These are phyloP conservation scores for Leccinum ochraceum DNA, from an alignment of 768 basidiomycete species.

Conservation along the genomic window DNA sequence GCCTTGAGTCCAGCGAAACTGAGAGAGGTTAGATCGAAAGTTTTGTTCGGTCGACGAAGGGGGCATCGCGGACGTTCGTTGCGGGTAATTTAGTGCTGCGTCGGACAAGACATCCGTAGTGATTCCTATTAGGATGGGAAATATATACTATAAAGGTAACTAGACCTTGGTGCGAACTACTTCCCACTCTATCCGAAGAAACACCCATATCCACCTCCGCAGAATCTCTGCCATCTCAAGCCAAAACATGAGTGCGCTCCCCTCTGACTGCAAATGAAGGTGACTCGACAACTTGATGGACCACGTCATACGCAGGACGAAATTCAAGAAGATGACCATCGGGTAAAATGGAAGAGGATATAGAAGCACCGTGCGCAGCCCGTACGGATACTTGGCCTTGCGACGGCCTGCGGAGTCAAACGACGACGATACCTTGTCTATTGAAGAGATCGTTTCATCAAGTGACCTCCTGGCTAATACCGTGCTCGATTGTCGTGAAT, in stretches of 20 bases:
- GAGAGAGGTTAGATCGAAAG: conserved; percentile 75
- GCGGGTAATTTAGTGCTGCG: background rate
- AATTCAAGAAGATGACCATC: conserved; percentile 75
- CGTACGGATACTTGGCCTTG: conserved; percentile 51
- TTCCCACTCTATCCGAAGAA: conserved; percentile 97
- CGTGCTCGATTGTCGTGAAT: conserved; percentile 44
- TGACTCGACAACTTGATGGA: conserved; percentile 88
- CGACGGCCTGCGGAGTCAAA: conserved; percentile 17
- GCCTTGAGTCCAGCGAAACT: conserved; percentile 85
- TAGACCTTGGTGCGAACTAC: conserved; percentile 49
- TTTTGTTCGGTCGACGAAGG: conserved; percentile 50
- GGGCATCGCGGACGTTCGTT: background rate
- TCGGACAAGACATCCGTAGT: background rate
- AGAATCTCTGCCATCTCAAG: conserved; percentile 89
- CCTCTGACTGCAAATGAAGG: conserved; percentile 75
- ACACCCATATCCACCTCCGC: conserved; percentile 98
- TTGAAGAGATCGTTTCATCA: background rate
- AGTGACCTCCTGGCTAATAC: conserved; percentile 22
- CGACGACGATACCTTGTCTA: conserved; percentile 16
- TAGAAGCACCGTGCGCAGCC: conserved; percentile 73
- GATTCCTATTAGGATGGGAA: background rate
- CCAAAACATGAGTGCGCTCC: conserved; percentile 82
- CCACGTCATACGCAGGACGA: conserved; percentile 92
- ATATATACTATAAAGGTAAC: background rate
- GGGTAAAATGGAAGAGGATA: conserved; percentile 87